Base-by-base conservation (phyloP, 495 filamentous ascomycete species). In the Evernia prunastri region DNA sequence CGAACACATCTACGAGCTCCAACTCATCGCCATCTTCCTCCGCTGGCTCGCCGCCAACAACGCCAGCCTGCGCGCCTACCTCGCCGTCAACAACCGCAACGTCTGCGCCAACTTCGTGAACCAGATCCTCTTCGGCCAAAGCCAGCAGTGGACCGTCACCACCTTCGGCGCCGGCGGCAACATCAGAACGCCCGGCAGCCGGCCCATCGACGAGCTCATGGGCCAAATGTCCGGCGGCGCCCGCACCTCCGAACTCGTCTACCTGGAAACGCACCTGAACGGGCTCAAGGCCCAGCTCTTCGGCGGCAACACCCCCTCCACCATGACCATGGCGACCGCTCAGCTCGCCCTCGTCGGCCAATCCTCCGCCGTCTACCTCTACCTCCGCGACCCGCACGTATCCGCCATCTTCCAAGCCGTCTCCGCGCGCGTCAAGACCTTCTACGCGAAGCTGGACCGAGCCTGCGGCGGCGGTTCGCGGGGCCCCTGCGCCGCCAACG, bases 1-100 rank as follows among this genome's bases (percentile, higher is more conserved):
- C 57, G 57, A 59, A 11, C 57, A 59, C 57, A 59, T 59, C 57
- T 59, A 59, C 57, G 57, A 59, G 35, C 36, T 59, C 18, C 57
- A 59, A 59, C 57, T 59, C 36, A 59, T 40, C 57, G 40, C 36
- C 57, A 59, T 59, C 31, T 59, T 59, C 33, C 31, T 59, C 27
- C 36, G 40, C 0, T 59, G 57, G 57, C 23, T 59, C 7, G 17
- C 33, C 1, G 20, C 12, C 57, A 59, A 39, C 57, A 13, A 59
- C 33, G 33, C 57, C 5, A 12, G 27, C 36, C 31, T 59, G 27
- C 57, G 25, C n/a, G 57, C 57, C 31, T 59, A 39, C 33, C 57
- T 59, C 57, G 57, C 57, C 57, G 18, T 29, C 57, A 59, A 59
- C 12, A 59, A 59, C 57, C 11, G 40, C 15, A 59, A 59, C 33